These are phyloP conservation scores for Terana coerulea DNA, from an alignment of 768 basidiomycete species.

Conservation along the genomic window DNA sequence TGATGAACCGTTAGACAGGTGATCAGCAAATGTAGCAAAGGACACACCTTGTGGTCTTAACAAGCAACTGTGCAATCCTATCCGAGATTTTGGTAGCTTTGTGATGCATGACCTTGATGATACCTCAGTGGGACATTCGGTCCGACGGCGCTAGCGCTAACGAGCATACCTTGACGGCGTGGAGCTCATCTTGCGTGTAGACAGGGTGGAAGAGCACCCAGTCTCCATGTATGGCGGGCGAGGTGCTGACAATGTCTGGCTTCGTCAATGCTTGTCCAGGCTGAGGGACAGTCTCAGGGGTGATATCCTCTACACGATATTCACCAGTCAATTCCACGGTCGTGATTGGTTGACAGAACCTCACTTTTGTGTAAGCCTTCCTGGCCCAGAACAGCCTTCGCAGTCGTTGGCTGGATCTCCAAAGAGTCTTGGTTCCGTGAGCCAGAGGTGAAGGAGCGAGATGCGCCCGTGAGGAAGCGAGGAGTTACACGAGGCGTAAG, in stretches of 20 bases:
- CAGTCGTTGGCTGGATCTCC: conserved; percentile 9
- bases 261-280: background rate
- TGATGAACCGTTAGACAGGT: conserved; percentile 17
- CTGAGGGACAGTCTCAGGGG: too few species aligned
- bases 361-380: conserved; percentile 35
- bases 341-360: conserved; percentile 3
- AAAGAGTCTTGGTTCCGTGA: conserved; percentile 3
- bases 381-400: conserved; percentile 22
- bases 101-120: conserved; percentile 60
- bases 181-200: conserved; percentile 72
- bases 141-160: background rate
- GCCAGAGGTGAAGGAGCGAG: conserved; percentile 15
- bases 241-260: conserved; percentile 14
- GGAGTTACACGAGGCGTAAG: background rate
- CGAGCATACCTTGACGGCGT: conserved; percentile 58
- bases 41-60: conserved; percentile 47
- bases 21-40: conserved; percentile 5
- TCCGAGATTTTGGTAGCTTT: conserved; percentile 66
- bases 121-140: background rate
- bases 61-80: conserved; percentile 64
- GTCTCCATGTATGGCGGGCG: conserved; percentile 42
- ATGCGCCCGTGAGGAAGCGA: background rate
- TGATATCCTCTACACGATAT: conserved; percentile 13
- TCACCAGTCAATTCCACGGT: background rate
- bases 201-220: conserved; percentile 96